These are phyloP conservation scores for Datura wrightii DNA, from an alignment of 257 asterid species.

Conservation along the genomic window DNA sequence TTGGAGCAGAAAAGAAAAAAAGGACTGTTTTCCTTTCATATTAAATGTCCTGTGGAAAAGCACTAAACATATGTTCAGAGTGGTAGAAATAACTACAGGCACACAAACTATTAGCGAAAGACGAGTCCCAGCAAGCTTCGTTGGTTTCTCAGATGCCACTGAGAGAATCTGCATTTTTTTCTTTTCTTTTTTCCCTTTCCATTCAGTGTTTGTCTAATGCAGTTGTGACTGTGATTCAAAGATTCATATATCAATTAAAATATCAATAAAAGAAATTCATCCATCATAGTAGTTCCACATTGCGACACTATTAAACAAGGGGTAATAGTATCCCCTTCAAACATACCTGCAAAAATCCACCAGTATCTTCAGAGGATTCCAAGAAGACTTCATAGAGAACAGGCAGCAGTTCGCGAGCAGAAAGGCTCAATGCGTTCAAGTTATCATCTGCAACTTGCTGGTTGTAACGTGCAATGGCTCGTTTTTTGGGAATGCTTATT, in stretches of 20 bases:
- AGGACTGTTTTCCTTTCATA: neutral
- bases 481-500: conserved; percentile 54
- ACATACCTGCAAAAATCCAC: conserved; percentile 73
- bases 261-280: neutral
- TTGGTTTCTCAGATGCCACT: neutral
- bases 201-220: conserved; percentile 13
- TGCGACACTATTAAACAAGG: neutral
- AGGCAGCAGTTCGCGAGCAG: conserved; percentile 57
- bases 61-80: neutral
- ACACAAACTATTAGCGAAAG: too few relatives aligned
- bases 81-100: neutral
- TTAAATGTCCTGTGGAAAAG: neutral
- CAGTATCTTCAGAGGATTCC: conserved; percentile 65
- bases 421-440: conserved; percentile 66
- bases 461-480: conserved; percentile 61
- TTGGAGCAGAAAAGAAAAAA: conserved; percentile 13
- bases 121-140: neutral
- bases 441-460: conserved; percentile 63
- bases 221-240: conserved; percentile 1
- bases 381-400: conserved; percentile 62
- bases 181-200: neutral
- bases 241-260: neutral
- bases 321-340: conserved; percentile 1
- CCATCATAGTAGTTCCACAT: neutral
- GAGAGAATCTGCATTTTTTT: neutral